Base-by-base conservation (phyloP, 2,329 filamentous ascomycete genomes). In the Cladosporium colombiae region DNA sequence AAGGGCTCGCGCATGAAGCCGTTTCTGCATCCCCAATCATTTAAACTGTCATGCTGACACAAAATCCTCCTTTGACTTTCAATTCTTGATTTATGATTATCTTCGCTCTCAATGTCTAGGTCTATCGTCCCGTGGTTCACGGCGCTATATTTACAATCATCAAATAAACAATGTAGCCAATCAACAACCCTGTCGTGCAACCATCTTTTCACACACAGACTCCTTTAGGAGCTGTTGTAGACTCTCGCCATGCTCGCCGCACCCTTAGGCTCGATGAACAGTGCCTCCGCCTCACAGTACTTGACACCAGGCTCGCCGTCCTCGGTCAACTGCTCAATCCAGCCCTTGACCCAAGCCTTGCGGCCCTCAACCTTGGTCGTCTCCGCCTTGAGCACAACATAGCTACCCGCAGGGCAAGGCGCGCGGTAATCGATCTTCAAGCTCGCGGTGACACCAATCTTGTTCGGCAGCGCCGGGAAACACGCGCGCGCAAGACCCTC, bases 341-440 rank as follows among this genome's bases (percentile, higher is more conserved):
- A 86, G 1, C 92, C 95, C 79, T 91, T 89, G 1, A 97, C 92
- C 92, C 92, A 97, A 14, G 93, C 94, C 82, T 98, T 98, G 68
- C 95, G 85, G 0, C 95, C 94, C 75, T 98, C 93, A 1, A 94
- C 91, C 81, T 90, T 93, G 11, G 86, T 89, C 23, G 93, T 97
- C 75, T 88, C 86, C 4, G 92, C 93, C 68, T 86, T 85, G 66
- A 99, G 80, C 52, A 96, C 91, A 33, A 96, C 82, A 75, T 90
- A 95, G 67, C 86, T 86, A 25, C 87, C 86, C 6, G 93, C 92
- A 72, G 86, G 87, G 53, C 91, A 89, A 5, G 95, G 95, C 68
- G 87, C 88, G 72, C 90, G 88, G 79, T 97, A 99, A 78, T 96
- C 89, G 67, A 89, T 82, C 70, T 86, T 93, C 72, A 99, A 81